phyloP scores from a whole-genome alignment of 495 filamentous ascomycete genomes.

The Neurospora intermedia region DNA sequence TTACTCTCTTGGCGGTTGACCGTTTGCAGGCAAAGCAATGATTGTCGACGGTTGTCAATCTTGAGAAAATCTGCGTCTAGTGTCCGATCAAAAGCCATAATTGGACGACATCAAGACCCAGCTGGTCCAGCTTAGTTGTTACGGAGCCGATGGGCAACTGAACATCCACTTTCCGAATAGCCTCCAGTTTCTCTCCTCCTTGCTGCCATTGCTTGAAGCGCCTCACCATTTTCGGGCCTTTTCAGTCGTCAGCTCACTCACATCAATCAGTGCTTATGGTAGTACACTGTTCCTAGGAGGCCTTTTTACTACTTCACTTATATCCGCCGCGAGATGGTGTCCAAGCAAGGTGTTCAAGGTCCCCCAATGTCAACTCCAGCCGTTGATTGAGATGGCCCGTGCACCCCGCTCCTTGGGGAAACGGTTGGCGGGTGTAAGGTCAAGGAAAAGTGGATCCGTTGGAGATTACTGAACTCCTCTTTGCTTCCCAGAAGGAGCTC shows the following conservation, averaged over 20 bases:
- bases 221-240: background rate
- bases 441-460: background rate
- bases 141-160: background rate
- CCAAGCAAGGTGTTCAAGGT: too few species aligned
- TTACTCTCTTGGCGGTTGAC: background rate
- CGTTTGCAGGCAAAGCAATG: background rate
- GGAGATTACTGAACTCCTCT: background rate
- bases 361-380: background rate
- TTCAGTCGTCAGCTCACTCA: background rate
- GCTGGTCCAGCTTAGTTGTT: background rate
- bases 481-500: background rate
- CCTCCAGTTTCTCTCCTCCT: background rate
- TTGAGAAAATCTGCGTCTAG: background rate
- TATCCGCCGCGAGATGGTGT: background rate
- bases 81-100: background rate
- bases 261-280: background rate
- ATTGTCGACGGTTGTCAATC: background rate
- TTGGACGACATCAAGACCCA: background rate
- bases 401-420: background rate
- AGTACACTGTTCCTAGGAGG: background rate
- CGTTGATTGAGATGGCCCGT: background rate
- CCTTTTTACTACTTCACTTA: background rate
- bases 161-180: background rate
- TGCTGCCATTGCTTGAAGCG: background rate
- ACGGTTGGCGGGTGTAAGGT: background rate